A percentile compares a stretch with the other conserved stretches of the same genome.
Evolutionary conservation across 1,284 basidiomycete species (phyloP).

Genomic region (Malassezia sympodialis): DNA sequence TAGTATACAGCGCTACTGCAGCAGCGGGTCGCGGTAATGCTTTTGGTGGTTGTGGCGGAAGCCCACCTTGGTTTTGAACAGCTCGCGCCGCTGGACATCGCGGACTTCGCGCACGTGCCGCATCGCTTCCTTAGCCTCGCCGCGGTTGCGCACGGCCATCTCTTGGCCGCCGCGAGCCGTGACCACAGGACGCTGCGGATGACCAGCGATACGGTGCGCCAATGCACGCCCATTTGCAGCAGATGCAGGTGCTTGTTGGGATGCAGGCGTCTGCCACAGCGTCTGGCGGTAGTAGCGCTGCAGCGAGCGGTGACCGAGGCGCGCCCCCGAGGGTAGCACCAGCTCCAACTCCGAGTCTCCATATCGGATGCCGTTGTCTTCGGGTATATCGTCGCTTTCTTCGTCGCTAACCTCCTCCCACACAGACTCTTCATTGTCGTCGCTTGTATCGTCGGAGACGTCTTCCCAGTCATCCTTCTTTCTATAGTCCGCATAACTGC

Average conservation of each 20-base stretch:
- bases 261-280: conserved; percentile 28
- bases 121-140: conserved; percentile 85
- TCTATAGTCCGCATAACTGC: conserved; percentile 59
- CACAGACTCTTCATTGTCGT: conserved; percentile 19
- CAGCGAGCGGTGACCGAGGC: conserved; percentile 82
- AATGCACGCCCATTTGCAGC: conserved; percentile 22
- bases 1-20: conserved; percentile 25
- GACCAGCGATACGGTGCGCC: conserved; percentile 29
- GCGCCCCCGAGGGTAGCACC: conserved; percentile 82
- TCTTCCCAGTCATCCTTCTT: conserved; percentile 44
- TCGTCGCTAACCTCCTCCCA: conserved; percentile 16
- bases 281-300: conserved; percentile 73
- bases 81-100: conserved; percentile 67
- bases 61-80: conserved; percentile 65
- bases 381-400: conserved; percentile 2
- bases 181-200: conserved; percentile 24
- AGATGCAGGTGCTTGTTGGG: conserved; percentile 3
- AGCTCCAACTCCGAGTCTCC: conserved; percentile 63
- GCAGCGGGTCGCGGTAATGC: conserved; percentile 43
- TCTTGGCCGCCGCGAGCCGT: conserved; percentile 28
- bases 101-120: conserved; percentile 74
- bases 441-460: conserved; percentile 24
- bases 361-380: conserved; percentile 14
- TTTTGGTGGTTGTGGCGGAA: conserved; percentile 46
- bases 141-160: conserved; percentile 60